These are phyloP conservation scores for Trichocomaceae sp. DNA, from an alignment of 2,329 filamentous ascomycete species.

Conservation along the genomic window DNA sequence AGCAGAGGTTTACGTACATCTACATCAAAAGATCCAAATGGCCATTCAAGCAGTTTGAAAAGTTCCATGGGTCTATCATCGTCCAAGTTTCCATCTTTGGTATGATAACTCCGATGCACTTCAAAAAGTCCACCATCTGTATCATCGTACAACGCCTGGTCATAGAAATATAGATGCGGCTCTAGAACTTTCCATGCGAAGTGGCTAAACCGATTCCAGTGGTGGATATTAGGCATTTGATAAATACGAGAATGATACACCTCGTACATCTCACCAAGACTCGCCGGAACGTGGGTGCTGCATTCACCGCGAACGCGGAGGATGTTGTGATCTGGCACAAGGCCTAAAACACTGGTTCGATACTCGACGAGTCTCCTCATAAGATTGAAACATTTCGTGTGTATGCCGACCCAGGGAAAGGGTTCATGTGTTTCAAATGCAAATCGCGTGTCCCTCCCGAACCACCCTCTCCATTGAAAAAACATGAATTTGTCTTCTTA, in stretches of 20 bases:
- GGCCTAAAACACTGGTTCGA: not conserved
- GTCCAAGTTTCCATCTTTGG: not conserved
- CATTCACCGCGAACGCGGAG: not conserved
- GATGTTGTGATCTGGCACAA: not conserved
- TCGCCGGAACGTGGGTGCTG: not conserved
- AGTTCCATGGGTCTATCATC: not conserved
- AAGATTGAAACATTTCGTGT: conserved; percentile 1
- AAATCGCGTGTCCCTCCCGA: not conserved
- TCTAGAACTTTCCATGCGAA: not conserved
- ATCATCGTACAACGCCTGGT: too few species aligned
- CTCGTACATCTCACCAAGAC: conserved; percentile 3
- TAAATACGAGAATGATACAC: not conserved
- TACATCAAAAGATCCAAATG: not conserved
- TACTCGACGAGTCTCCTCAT: conserved; percentile 2
- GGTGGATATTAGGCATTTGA: not conserved
- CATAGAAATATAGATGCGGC: not conserved
- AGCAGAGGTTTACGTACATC: not conserved
- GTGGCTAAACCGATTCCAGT: not conserved
- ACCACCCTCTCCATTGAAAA: not conserved
- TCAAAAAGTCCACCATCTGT: too few species aligned
- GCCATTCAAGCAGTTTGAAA: not conserved
- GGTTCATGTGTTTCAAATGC: not conserved
- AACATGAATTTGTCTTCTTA: not conserved
- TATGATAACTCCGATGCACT: not conserved
- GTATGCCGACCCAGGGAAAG: conserved; percentile 1